Conservation (phyloP, 2,329 filamentous ascomycete species). For the Calonectria fujianensis region DNA sequence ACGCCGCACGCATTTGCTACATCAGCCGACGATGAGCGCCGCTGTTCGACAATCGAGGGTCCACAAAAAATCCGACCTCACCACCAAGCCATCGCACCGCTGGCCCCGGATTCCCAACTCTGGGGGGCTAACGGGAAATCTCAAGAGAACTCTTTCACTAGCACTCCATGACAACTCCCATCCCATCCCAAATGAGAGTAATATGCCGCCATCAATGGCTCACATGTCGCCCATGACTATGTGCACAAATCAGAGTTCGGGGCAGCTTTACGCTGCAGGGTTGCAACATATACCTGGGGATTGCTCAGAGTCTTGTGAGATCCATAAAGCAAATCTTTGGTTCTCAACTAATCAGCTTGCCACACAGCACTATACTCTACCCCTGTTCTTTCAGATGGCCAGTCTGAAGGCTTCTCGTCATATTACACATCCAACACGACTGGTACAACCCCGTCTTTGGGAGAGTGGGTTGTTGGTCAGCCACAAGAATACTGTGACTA, state of each 20-base stretch:
- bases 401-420: not conserved
- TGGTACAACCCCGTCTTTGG: not conserved
- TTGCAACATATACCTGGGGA: not conserved
- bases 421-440: not conserved
- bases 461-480: not conserved
- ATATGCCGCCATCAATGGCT: not conserved
- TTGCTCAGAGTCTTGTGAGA: not conserved
- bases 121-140: not conserved
- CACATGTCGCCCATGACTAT: not conserved
- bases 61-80: not conserved
- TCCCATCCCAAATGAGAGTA: not conserved
- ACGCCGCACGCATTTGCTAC: not conserved
- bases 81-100: too few relatives aligned
- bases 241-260: not conserved
- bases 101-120: not conserved
- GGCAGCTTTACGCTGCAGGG: not conserved
- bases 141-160: not conserved
- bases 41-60: not conserved
- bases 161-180: not conserved
- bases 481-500: not conserved
- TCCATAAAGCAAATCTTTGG: not conserved
- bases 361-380: not conserved
- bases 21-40: not conserved
- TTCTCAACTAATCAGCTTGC: not conserved
- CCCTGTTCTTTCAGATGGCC: not conserved